Conservation (phyloP, 106 monocot genomes). For the Dendrobium nobile region DNA sequence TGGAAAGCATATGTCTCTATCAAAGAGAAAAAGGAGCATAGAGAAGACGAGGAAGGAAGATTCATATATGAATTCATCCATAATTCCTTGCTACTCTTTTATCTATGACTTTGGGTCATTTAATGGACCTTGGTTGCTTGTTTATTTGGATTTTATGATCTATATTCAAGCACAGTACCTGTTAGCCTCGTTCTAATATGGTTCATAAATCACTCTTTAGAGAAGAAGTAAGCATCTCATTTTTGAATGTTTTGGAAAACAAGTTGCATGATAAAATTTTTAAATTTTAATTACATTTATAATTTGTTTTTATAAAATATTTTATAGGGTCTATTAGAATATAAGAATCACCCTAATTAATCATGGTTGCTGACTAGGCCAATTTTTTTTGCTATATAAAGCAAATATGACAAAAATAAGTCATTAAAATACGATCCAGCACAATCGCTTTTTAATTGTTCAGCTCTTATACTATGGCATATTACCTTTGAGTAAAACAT, state of each 20-base stretch:
- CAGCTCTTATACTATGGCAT: neutral
- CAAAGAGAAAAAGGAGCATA: too few relatives aligned
- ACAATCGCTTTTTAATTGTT: neutral
- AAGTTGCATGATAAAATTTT: neutral
- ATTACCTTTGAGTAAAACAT: neutral
- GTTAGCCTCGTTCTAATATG: neutral
- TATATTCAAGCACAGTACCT: neutral
- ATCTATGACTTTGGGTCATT: neutral
- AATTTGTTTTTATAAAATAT: neutral
- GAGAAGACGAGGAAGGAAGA: too few relatives aligned
- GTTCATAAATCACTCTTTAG: neutral
- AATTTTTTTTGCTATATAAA: neutral
- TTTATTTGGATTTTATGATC: neutral
- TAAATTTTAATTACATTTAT: neutral
- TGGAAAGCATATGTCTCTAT: too few relatives aligned
- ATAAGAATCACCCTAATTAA: neutral
- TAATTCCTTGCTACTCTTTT: neutral
- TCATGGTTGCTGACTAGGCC: neutral
- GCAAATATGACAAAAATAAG: neutral
- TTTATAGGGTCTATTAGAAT: neutral
- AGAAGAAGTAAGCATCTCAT: neutral
- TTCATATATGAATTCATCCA: too few relatives aligned
- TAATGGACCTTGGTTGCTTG: neutral
- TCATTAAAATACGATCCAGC: neutral
- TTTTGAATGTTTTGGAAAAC: neutral